These are phyloP conservation scores for Aspergillus versicolor DNA, from an alignment of 2,329 filamentous ascomycete species.

Conservation along the genomic window DNA sequence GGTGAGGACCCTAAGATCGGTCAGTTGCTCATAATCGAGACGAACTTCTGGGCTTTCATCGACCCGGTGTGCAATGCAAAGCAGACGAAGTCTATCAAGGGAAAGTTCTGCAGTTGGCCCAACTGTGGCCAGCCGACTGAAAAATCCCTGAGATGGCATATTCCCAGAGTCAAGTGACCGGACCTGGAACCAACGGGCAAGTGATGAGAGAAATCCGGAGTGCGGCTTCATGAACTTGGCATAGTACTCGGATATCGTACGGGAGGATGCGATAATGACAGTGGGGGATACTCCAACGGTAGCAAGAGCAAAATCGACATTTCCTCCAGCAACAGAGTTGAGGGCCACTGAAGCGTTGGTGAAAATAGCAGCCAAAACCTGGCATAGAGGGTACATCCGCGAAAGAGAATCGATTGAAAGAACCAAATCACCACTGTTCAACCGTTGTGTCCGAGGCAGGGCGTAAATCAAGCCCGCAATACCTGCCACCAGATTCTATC, in stretches of 20 bases:
- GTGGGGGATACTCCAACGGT: conserved; percentile 76
- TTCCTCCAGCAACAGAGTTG: conserved; percentile 78
- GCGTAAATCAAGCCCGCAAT: conserved; percentile 75
- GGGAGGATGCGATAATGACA: conserved; percentile 74
- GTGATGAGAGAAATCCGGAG: conserved; percentile 62
- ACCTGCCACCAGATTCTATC: conserved; percentile 79
- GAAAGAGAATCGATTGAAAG: conserved; percentile 80
- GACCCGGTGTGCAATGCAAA: conserved; percentile 75
- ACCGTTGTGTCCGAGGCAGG: conserved; percentile 71
- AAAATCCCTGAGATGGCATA: conserved; percentile 66
- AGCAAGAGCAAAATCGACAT: conserved; percentile 69
- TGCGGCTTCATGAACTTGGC: conserved; percentile 59
- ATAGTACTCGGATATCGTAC: conserved; percentile 69
- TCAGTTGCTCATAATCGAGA: conserved; percentile 68
- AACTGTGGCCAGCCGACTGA: conserved; percentile 48
- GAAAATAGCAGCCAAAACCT: conserved; percentile 80
- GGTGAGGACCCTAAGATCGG: conserved; percentile 78
- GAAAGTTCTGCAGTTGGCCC: conserved; percentile 42
- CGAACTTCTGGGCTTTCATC: conserved; percentile 60
- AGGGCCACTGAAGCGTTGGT: conserved; percentile 82
- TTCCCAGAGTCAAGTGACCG: conserved; percentile 70
- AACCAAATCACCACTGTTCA: conserved; percentile 75
- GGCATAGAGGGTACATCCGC: conserved; percentile 72
- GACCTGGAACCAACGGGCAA: conserved; percentile 71
- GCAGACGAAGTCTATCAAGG: conserved; percentile 70